Evolutionary conservation across 2,329 filamentous ascomycete species (phyloP), one percentile per base, ranked within the genome.

Genomic region (Fusarium nurragi): DNA sequence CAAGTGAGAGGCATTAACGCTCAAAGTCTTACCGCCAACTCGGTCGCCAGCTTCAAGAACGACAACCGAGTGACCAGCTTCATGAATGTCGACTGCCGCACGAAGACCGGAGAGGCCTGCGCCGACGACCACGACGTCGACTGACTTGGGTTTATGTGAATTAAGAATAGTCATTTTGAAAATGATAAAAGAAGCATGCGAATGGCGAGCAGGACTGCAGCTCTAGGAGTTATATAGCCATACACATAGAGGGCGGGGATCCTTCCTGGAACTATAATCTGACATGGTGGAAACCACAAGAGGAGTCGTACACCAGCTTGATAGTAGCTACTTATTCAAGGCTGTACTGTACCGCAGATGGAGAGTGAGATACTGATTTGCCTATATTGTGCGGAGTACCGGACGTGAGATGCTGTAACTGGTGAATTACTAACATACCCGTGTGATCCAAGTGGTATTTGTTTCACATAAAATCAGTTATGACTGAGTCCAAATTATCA

Each of bases 1-100:
- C 16, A 54, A 30, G 28, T 40, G 37, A 8, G 59, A 44, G 3
- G 47, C 48, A 7, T 56, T 22, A 6, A 64, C 37, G 18, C 58
- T 58, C 30, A 60, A 28, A 14, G 63, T 69, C 71, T 85, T 85
- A 12, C 84, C 83, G 1, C 83, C 83, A 1, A 84, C 80, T 0
- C 80, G 76, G 36, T 82, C 76, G 2, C 77, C 74, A 1, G 81
- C 81, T 64, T 85, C 84, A 0, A 85, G 73, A 4, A 85, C 76
- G 1, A 80, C 40, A 23, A 74, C 75, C 0, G 75, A 76, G 11
- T 80, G 67, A 0, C 79, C 78, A 4, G 75, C 74, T 4, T 61
- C 46, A 4, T 75, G 60, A 5, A 81, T 51, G 2, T 72, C 64
- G 11, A 70, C 54, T 2, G 78, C 78, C 0, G 79, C 76, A 18